Evolutionary conservation across 23 red algal genomes (phyloP), one percentile per base, ranked within the genome.

Genomic region (Gracilaria domingensis): DNA sequence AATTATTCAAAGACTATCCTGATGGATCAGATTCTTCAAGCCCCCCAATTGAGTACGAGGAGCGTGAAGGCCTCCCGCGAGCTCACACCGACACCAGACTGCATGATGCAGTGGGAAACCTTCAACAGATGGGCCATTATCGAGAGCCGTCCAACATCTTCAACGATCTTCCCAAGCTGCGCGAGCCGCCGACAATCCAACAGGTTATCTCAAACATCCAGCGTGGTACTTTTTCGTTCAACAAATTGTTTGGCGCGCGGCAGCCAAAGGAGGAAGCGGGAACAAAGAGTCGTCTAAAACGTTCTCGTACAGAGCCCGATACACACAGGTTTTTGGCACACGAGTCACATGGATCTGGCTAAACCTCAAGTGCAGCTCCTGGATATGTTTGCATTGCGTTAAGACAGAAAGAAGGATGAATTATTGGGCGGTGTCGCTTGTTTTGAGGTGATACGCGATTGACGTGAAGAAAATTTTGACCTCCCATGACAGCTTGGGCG

Each of bases 221-320:
- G 35, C 69, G 72, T 33, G 69, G 86, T n/a, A 89, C 86, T 57
- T 61, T 75, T 66, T 89, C 86, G 37, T 64, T 89, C 72, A 48
- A 65, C 34, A 77, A 44, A 65, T 89, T 70, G 86, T 89, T 89
- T 39, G 86, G 33, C 25, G 17, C 50, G 32, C 50, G 53, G 24
- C 33, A 50, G 50, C 44, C 33, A 0, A 80, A 36, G 37, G 16
- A 34, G 30, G 75, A 80, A 8, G 34, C 30, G 34, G 86, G 34
- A 30, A 14, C 37, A 18, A 66, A 61, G 58, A 48, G 34, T 23
- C 35, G 30, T 24, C 64, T 89, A 13, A 89, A 71, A 79, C 42
- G 86, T 29, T 89, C 86, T 21, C 71, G 75, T 34, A 89, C 86
- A 2, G 86, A 89, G 75, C 86, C 86, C 26, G 86, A 89, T 28